Evolutionary conservation across 495 filamentous ascomycete species (phyloP), one percentile per base, ranked within the genome.

Genomic region (Chaetomium cochliodes): DNA sequence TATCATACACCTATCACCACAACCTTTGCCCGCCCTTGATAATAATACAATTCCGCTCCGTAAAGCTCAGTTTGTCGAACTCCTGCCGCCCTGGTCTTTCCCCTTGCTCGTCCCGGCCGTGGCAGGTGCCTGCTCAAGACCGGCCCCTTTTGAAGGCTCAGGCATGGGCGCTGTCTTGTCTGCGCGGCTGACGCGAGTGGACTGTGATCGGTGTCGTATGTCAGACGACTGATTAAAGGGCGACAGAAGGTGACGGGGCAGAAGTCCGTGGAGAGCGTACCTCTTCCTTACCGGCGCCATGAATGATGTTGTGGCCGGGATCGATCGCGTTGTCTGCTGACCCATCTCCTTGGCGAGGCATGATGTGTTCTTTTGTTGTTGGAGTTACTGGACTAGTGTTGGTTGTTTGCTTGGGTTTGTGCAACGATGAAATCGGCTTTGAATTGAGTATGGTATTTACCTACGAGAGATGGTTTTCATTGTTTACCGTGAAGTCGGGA

Each of bases 121-220:
- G 8, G 74, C 77, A 41, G 62, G 56, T 46, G 67, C 46, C 23
- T 67, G 71, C 49, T 66, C 20, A n/a, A 80, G 28, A 1, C 66
- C 77, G 1, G 62, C 65, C 18, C 77, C 77, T 16, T 77, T 65
- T n/a, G 76, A 72, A 2, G 60, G 69, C 63, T 78, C 66, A 9
- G 77, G 78, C 30, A 78, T 57, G 0, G 71, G 69, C 12, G 78
- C 78, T 3, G 77, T 73, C 72, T 79, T 80, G 67, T 79, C 72
- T 51, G 76, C 72, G 47, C 76, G 72, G 52, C 50, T 58, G 18
- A 77, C 75, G 3, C 69, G 69, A 22, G 69, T 65, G 25, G 66
- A 65, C 69, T 73, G 42, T 18, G 1, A n/a, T n/a, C n/a, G 18
- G 52, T 37, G 5, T 37, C 7, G 47, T 8, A n/a, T 13, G 46